Conservation (phyloP, 2,329 filamentous ascomycete genomes). For the Aspergillus ochraceoroseus region DNA sequence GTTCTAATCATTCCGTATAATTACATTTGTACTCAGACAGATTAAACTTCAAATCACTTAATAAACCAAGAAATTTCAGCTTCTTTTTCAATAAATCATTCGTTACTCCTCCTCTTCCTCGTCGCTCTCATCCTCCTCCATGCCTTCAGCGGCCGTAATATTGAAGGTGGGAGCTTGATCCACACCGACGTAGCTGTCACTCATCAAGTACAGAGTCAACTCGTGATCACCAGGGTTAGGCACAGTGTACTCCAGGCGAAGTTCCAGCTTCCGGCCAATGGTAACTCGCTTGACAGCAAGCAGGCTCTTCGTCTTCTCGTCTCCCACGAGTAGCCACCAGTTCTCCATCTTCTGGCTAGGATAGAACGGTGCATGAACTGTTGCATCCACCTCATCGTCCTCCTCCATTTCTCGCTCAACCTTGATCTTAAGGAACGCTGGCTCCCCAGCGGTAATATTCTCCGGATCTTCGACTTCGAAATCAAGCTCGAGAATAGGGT, state of each 20-base stretch:
- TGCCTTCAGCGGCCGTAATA: constrained; percentile 80
- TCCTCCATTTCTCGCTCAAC: constrained; percentile 78
- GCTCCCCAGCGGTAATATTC: constrained; percentile 71
- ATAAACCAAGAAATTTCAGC: constrained; percentile 9
- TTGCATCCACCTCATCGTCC: constrained; percentile 68
- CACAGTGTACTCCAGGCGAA: constrained; percentile 82
- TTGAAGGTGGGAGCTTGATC: constrained; percentile 91
- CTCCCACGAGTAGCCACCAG: constrained; percentile 96
- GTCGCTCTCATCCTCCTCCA: constrained; percentile 89
- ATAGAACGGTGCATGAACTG: constrained; percentile 93
- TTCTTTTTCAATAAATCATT: constrained; percentile 7
- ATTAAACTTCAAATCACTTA: constrained; percentile 3
- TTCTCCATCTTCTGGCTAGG: constrained; percentile 89
- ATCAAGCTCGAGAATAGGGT: constrained; percentile 88
- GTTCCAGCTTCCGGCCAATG: constrained; percentile 69
- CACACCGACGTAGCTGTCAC: constrained; percentile 92
- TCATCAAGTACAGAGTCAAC: constrained; percentile 90
- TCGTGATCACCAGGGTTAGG: constrained; percentile 80
- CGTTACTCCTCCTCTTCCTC: constrained; percentile 63
- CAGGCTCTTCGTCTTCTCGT: constrained; percentile 80
- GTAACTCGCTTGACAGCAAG: constrained; percentile 93
- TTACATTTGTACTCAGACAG: constrained; percentile 5
- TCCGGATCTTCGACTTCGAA: constrained; percentile 80
- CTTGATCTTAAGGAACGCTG: constrained; percentile 75
- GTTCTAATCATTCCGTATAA: constrained; percentile 12